Evolutionary conservation across 495 filamentous ascomycete species (phyloP).

Genomic region (Bacidia gigantensis): DNA sequence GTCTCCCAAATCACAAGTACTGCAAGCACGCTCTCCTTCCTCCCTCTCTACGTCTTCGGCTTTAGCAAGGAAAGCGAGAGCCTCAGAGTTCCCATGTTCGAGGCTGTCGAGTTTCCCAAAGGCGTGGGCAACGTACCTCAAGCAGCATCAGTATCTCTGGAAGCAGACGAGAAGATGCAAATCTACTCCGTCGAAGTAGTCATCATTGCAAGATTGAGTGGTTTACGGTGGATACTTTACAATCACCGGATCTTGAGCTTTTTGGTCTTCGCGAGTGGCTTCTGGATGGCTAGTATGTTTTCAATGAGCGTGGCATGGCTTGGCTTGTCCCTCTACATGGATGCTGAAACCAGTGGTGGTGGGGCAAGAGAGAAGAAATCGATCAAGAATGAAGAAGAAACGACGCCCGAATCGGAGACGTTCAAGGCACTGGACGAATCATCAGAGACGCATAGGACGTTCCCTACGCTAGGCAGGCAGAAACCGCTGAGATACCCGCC

Average conservation of each 20-base stretch:
- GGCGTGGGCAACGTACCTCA: slow-evolving; percentile 43
- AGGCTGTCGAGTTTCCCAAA: slow-evolving; percentile 48
- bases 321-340: slow-evolving; percentile 26
- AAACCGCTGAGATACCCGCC: slow-evolving; percentile 26
- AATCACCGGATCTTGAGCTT: slow-evolving; percentile 57
- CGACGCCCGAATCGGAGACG: slow-evolving; percentile 19
- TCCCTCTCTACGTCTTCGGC: slow-evolving; percentile 49
- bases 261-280: slow-evolving; percentile 47
- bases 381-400: slow-evolving; percentile 21
- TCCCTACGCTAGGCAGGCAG: slow-evolving; percentile 41
- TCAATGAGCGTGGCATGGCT: slow-evolving; percentile 48
- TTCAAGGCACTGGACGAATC: slow-evolving; percentile 19
- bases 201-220: slow-evolving; percentile 58
- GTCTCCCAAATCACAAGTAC: slow-evolving; percentile 42
- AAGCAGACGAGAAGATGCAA: slow-evolving; percentile 51
- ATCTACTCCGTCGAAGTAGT: slow-evolving; percentile 56
- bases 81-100: slow-evolving; percentile 57
- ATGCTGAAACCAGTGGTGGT: slow-evolving; percentile 12
- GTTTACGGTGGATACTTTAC: slow-evolving; percentile 77
- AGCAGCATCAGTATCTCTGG: slow-evolving; percentile 49
- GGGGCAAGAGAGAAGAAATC: neutral
- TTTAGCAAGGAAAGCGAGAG: slow-evolving; percentile 40
- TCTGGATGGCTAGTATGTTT: slow-evolving; percentile 61
- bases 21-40: slow-evolving; percentile 32
- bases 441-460: slow-evolving; percentile 38